Conservation (phyloP, 78 protist genomes). For the Monosiga brevicollis region DNA sequence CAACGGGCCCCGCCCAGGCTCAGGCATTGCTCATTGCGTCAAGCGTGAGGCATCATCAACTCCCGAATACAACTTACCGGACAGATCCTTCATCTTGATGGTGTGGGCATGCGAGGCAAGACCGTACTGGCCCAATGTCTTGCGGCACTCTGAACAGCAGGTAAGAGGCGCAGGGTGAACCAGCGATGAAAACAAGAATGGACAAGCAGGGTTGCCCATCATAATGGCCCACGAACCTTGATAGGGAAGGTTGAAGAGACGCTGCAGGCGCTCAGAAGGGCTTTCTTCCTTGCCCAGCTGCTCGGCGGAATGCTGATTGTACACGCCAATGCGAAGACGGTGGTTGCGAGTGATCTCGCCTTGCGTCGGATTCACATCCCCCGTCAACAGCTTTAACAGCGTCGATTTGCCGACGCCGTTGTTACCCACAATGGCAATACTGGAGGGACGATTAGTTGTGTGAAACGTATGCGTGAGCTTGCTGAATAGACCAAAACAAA, state of each 20-base stretch:
- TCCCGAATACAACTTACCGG: too few relatives aligned
- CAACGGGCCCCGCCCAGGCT: neutral
- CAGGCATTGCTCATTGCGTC: too few relatives aligned
- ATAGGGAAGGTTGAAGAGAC: too few relatives aligned
- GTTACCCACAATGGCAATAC: conserved; percentile 79
- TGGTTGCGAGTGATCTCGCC: conserved; percentile 39
- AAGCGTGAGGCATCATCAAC: too few relatives aligned
- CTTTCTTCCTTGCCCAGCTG: conserved; percentile 60
- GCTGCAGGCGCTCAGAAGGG: too few relatives aligned
- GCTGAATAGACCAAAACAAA: too few relatives aligned
- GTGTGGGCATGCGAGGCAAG: conserved; percentile 24
- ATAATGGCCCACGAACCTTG: too few relatives aligned
- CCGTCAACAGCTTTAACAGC: conserved; percentile 62
- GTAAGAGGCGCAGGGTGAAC: neutral
- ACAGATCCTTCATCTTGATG: conserved; percentile 5
- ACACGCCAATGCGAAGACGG: conserved; percentile 51
- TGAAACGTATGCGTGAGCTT: too few relatives aligned
- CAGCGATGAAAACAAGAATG: neutral
- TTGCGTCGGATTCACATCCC: conserved; percentile 60
- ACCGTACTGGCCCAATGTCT: neutral
- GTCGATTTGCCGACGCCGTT: conserved; percentile 91
- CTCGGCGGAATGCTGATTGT: conserved; percentile 83
- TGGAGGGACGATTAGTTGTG: too few relatives aligned
- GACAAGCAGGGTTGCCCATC: too few relatives aligned
- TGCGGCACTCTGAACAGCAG: too few relatives aligned